Evolutionary conservation across 192 early-diverging fungal genomes (phyloP), one percentile per base, ranked within the genome.

Genomic region (Linnemannia zychae): DNA sequence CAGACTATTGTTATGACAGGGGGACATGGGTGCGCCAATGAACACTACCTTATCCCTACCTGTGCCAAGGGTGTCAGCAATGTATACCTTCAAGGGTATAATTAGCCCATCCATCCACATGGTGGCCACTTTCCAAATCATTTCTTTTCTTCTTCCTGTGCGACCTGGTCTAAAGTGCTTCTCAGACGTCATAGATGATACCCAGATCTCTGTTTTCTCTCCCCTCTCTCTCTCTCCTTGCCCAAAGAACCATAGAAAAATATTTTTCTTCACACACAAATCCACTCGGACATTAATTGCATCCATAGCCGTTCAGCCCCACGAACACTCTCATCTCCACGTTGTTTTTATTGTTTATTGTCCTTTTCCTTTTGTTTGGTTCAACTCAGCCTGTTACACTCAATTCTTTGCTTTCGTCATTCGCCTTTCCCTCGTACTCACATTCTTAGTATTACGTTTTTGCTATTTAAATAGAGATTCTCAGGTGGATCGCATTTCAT

Each of bases 381-480:
- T 86, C 50, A 22, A 46, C 18, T 63, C 57, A 63, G 48, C 75
- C 20, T 24, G 15, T 7, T 63, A 72, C 36, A 17, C 3, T 24
- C n/a, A 0, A 15, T 13, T 69, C 4, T n/a, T 48, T 24, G 37
- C 40, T 31, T 15, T 48, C 20, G 20, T 24, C 47, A 31, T 72
- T 38, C n/a, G n/a, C n/a, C n/a, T n/a, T n/a, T n/a, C n/a, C n/a
- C n/a, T n/a, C 18, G 7, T 48, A n/a, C 15, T 48, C 46, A 38
- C 53, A 44, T 47, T 60, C 24, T 9, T 18, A 53, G 65, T 24
- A 44, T 76, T 13, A 68, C 36, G 18, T 40, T 33, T 4, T 28
- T 72, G 13, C 47, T 46, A n/a, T 38, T 63, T 33, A 63, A 63
- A 15, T 33, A 85, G 83, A 85, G 37, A 44, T 85, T 49, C 24